Evolutionary conservation across 257 asterid genomes (phyloP), one percentile per base, ranked within the genome.

Genomic region (Nicotiana otophora): DNA sequence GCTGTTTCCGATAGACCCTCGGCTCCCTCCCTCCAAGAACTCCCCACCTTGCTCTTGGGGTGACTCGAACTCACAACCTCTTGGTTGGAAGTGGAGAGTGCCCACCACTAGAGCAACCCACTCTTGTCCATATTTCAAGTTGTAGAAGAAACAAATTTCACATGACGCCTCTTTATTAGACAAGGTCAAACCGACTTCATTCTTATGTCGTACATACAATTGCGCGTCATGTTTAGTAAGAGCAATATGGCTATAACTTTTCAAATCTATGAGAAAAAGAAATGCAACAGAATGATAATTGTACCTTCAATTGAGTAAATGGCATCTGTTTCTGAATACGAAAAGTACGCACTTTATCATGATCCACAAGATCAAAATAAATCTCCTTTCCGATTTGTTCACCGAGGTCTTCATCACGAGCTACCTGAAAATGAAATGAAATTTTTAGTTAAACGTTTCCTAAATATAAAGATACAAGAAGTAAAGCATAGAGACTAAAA

Each of bases 351-450:
- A 93, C 97, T 89, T 91, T 92, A 78, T 93, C 97, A 89, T 94
- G 98, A 86, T 94, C 93, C 63, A 92, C 97, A 69, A 93, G 92
- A 88, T 94, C 98, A 90, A 94, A 94, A 88, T 93, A 91, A 82
- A 91, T 88, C 14, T 94, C 94, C 82, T 78, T 89, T 51, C 98
- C 97, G 86, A 94, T 89, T 87, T 94, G 98, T 62, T 87, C 89
- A 42, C 55, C 87, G 14, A 94, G 85, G 83, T 94, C 97, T 75
- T 85, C 92, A 84, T 94, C 97, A 48, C 95, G 93, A 78, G 97
- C 95, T 82, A 94, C 97, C 98, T 94, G 80, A 10, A 84, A 58
- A 81, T 33, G 77, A 67, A 66, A 82, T 36, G 39, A 53, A 61
- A 57, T 30, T 57, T 67, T 16, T 19, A 58, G n/a, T n/a, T 23